Base-by-base conservation (phyloP, 1,139 yeast genomes). In the Lodderomyces elongisporus region DNA sequence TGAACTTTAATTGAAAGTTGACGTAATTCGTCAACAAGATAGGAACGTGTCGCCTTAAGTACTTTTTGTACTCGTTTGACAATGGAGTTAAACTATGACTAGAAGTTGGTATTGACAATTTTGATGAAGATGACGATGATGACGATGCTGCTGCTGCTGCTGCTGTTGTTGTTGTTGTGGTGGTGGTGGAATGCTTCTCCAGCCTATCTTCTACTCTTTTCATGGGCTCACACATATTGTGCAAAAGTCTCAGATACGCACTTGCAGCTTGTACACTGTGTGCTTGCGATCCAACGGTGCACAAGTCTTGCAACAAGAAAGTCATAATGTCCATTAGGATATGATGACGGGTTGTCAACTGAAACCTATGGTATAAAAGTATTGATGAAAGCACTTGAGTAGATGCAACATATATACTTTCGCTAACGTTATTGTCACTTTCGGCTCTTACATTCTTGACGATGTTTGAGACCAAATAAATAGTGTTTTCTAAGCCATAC, bases 301-400 rank as follows among this genome's bases (percentile, higher is more conserved):
- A 58, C 16, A 79, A 49, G 2, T 66, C 56, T 27, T 60, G 67
- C 48, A 87, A 53, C 31, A 80, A 58, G 1, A 71, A 53, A 10
- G 69, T 61, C 35, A 81, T 64, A 0, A 70, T 54, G 4, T 65
- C 51, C 13, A 75, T 61, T 2, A 87, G 45, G 27, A 87, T 48
- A 51, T 87, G 95, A 47, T 84, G 79, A 51, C 96, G 76, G 21
- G 82, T 77, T 0, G 79, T 64, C 21, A 87, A 59, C 47, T 89
- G 74, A 50, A 64, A 75, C 35, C 96, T 70, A 45, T 87, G 93
- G 49, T 74, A 72, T 17, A 85, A 60, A 9, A 88, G 54, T 2
- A 83, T 58, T 21, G 63, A 67, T 0, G 89, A 77, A 20, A 78
- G 44, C 0, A 71, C 54, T 36, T 70, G 74, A 1, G 75, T 60